Evolutionary conservation across 1,139 yeast genomes (phyloP), one percentile per base, ranked within the genome.

Genomic region (Geotrichum armillariae): DNA sequence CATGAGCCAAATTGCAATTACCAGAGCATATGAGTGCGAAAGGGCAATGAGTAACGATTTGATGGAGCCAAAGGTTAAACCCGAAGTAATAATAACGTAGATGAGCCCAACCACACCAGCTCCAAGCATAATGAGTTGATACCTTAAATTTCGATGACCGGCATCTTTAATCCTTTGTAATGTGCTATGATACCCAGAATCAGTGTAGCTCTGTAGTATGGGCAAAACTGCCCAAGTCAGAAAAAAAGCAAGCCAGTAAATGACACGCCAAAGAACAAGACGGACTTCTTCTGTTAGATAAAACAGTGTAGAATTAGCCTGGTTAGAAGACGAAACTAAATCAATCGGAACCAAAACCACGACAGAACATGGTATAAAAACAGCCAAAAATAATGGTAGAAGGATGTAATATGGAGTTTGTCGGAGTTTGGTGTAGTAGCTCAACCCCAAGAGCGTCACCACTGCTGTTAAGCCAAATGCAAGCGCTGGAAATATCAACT

Each of bases 1-100:
- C 86, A 88, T 82, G 50, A 88, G 70, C 94, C 94, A 87, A 27
- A 86, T 73, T 0, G 94, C 91, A 41, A 88, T 64, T 2, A 84
- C 74, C 62, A 88, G 74, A 0, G 95, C 79, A 64, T 87, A 88
- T n/a, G 86, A 81, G 64, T 88, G 94, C 1, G 94, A 80, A 25
- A 86, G 62, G 0, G 94, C 93, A 57, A 88, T 85, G 14, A 85
- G 75, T 70, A 87, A 75, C 44, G 83, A 75, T 63, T 83, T 85
- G 61, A 87, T 69, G 43, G 83, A 67, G 21, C 65, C 59, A 52
- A 80, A 68, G 2, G 79, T 73, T 44, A 86, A 72, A 2, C 91
- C 89, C 8, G 79, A 77, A 52, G 79, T 82, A 14, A 84, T 58
- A 35, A 83, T 67, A 55, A 85, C 74, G 62, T 88, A 88, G 3